Conservation (phyloP, 163 green algal species). For the Scenedesmus sp. region DNA sequence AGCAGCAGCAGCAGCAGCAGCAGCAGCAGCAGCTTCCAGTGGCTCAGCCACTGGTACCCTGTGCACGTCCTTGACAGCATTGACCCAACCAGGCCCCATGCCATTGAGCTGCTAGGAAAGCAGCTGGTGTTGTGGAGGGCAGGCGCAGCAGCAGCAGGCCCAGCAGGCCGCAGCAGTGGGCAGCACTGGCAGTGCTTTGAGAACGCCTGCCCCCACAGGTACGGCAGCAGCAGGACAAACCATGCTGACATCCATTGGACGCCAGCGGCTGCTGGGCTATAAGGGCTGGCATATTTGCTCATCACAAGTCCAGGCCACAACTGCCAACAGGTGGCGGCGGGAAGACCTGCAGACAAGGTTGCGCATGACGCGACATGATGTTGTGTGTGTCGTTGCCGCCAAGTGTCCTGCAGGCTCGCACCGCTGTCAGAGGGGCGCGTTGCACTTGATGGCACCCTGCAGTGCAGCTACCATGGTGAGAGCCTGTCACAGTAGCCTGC, state of each 20-base stretch:
- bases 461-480: constrained; percentile 49
- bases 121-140: constrained; percentile 75
- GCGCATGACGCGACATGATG: too few relatives aligned
- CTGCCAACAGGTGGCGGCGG: too few relatives aligned
- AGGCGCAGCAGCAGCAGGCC: constrained; percentile 6
- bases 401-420: constrained; percentile 62
- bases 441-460: constrained; percentile 55
- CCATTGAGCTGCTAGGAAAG: constrained; percentile 70
- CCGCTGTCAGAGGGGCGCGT: constrained; percentile 61
- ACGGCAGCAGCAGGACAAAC: not conserved
- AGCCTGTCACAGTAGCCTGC: not conserved
- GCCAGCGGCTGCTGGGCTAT: too few relatives aligned
- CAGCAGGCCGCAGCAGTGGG: constrained; percentile 2
- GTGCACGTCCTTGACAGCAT: constrained; percentile 51
- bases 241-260: too few relatives aligned
- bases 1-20: not conserved
- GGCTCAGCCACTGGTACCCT: constrained; percentile 68
- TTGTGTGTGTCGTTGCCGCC: too few relatives aligned
- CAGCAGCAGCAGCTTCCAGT: constrained; percentile 56
- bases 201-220: constrained; percentile 75
- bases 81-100: constrained; percentile 61
- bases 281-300: too few relatives aligned
- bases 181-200: constrained; percentile 68
- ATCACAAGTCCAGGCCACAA: too few relatives aligned
- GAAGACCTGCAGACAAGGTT: too few relatives aligned